Base-by-base conservation (phyloP, 1,139 yeast genomes). In the Scheffersomyces segobiensis region DNA sequence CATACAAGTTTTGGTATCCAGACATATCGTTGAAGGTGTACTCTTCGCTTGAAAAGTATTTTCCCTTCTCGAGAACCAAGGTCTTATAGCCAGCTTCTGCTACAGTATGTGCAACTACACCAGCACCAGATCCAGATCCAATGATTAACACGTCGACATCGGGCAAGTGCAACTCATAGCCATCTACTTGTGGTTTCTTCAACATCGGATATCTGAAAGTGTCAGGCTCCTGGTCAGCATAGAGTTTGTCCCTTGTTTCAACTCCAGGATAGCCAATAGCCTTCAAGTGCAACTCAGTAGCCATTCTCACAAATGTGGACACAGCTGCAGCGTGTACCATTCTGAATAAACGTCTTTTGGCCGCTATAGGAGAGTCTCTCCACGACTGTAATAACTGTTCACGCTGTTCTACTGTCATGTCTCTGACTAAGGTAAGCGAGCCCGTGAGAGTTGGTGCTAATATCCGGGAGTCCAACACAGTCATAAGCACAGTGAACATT, bases 101-200 rank as follows among this genome's bases (percentile, higher is more conserved):
- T 56, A 85, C 75, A 2, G 84, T 76, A 54, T 81, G 80, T 1
- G 87, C 88, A 0, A 78, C 83, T 0, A 85, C 88, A 5, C 88
- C 88, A 1, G 87, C 84, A 3, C 87, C 87, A 19, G 84, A 72
- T 2, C 89, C 89, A 5, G 87, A 82, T 3, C 89, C 89, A 53
- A 85, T 74, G 52, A 85, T 77, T 22, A 83, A 71, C 5, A 74
- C 87, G 62, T 84, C 82, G 50, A 76, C 67, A 21, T 77, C 72
- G 4, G 81, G 80, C 53, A 80, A 60, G 55, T 74, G 68, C 54
- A 80, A 69, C 57, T 75, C 80, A 18, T 69, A 60, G 8, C 74
- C 74, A 17, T 74, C 73, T 10, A 63, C 59, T 1, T 57, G 63
- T 7, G 82, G 83, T 50, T 76, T 71, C 2, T 66, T 70, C 59